Base-by-base conservation (phyloP, 1,284 basidiomycete genomes). In the Cystobasidium sp. region DNA sequence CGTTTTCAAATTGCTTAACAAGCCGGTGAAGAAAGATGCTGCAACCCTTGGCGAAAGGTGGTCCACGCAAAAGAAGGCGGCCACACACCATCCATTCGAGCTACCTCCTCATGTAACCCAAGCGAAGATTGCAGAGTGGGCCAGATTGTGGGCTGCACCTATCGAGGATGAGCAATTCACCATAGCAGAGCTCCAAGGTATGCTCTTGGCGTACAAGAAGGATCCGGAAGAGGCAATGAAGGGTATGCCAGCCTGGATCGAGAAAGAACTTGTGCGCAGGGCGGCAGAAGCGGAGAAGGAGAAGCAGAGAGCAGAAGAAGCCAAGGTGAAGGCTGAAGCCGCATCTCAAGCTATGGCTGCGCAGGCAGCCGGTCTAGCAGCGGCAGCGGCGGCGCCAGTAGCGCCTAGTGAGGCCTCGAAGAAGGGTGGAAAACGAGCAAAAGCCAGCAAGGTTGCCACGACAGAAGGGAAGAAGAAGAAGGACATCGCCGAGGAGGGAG, bases 131-230 rank as follows among this genome's bases (percentile, higher is more conserved):
- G 43, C 43, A 18, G 22, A 24, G 20, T 67, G 91, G 37, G 89
- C 90, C 0, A 79, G 81, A 16, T 81, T 82, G n/a, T 92, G 92
- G 79, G 84, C 87, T 1, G 83, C 84, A 1, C 80, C 81, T 0
- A 84, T 92, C 31, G 89, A 89, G 0, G 87, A 89, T 67, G 84
- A 88, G n/a, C 84, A 85, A 78, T 84, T 90, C 56, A 89, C 90
- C 18, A 90, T 91, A 86, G 90, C 91, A 9, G 85, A 84, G 49
- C 83, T 93, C 16, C 91, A 92, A 79, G 90, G 89, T 2, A 90
- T 88, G 80, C 80, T 92, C 66, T 89, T 92, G 88, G 83, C 82
- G 39, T 86, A 89, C 83, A 92, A 91, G 81, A 84, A 83, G 12
- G 82, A 85, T 0, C 90, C 91, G 1, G 81, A 83, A 68, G 84